Evolutionary conservation across 352 stramenopile species (phyloP).

Genomic region (Pythium dissotocum): DNA sequence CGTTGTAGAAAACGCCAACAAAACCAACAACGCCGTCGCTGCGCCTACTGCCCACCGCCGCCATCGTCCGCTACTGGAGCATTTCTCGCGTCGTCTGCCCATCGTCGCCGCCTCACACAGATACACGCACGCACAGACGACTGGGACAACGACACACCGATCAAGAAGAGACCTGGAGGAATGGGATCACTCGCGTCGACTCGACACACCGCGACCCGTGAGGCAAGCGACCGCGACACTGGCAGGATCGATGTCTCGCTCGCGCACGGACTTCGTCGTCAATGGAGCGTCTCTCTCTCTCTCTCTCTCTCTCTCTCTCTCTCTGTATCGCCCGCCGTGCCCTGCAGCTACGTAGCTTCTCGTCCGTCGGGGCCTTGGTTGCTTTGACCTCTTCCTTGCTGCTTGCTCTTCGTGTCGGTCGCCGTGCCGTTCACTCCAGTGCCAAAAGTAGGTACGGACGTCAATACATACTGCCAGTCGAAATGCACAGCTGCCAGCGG

Average conservation of each 20-base stretch:
- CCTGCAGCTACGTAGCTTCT: background rate
- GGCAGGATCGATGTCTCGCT: background rate
- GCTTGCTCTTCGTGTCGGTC: slow-evolving; percentile 1
- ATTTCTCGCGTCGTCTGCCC: background rate
- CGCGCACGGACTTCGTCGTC: background rate
- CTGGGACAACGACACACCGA: background rate
- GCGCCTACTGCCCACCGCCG: background rate
- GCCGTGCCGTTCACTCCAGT: background rate
- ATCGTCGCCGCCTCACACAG: slow-evolving; percentile 1
- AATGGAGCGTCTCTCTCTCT: background rate
- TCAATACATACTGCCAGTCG: slow-evolving; percentile 13
- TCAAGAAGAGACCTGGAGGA: too few species aligned
- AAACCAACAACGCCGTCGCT: background rate
- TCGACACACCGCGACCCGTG: too few species aligned
- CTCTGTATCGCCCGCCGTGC: too few species aligned
- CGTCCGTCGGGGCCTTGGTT: too few species aligned
- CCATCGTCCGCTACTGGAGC: background rate
- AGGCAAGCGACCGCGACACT: background rate
- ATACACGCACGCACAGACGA: background rate
- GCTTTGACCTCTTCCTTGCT: background rate
- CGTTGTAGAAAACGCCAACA: background rate
- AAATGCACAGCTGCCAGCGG: background rate
- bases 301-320: background rate
- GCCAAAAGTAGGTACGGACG: slow-evolving; percentile 11
- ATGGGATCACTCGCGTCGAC: too few species aligned